These are phyloP conservation scores for Hypholoma fasciculare DNA, from an alignment of 768 basidiomycete genomes.

Conservation along the genomic window DNA sequence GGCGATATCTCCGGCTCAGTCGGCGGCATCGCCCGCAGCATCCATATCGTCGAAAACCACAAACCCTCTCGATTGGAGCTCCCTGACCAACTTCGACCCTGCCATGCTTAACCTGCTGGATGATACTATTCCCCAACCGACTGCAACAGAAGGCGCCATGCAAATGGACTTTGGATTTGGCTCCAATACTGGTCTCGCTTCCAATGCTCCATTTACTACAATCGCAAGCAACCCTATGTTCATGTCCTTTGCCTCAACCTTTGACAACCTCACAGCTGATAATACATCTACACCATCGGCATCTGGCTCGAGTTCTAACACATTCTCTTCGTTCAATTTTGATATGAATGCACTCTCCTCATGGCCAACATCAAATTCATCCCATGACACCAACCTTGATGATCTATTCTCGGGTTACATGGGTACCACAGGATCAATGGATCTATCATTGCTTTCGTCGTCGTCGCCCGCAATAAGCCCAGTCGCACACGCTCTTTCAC, in stretches of 20 bases:
- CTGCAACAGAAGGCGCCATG: slow-evolving; percentile 59
- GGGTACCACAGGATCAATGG: slow-evolving; percentile 24
- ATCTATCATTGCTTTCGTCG: slow-evolving; percentile 29
- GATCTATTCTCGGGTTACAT: slow-evolving; percentile 46
- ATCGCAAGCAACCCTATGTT: slow-evolving; percentile 84
- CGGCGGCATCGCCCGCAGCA: slow-evolving; percentile 28
- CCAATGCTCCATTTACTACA: slow-evolving; percentile 64
- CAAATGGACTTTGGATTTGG: slow-evolving; percentile 62
- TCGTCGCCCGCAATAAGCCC: slow-evolving; percentile 53
- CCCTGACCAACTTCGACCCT: slow-evolving; percentile 71
- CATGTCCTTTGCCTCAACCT: slow-evolving; percentile 73
- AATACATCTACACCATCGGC: slow-evolving; percentile 14
- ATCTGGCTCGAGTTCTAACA: slow-evolving; percentile 9
- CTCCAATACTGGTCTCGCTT: slow-evolving; percentile 42
- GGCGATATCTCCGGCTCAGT: slow-evolving; percentile 25
- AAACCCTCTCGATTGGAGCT: slow-evolving; percentile 62
- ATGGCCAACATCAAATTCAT: slow-evolving; percentile 38
- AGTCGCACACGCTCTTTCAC: slow-evolving; percentile 45
- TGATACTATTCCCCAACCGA: slow-evolving; percentile 48
- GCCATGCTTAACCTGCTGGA: slow-evolving; percentile 64
- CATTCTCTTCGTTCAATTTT: slow-evolving; percentile 36
- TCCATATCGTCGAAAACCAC: slow-evolving; percentile 36
- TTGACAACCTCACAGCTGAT: slow-evolving; percentile 41
- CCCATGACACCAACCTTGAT: slow-evolving; percentile 42
- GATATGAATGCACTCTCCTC: slow-evolving; percentile 45